Percentiles rank a stretch among this genome's conserved stretches.
Evolutionary conservation across 768 basidiomycete species (phyloP).

Genomic region (Pleurotus tuoliensis): DNA sequence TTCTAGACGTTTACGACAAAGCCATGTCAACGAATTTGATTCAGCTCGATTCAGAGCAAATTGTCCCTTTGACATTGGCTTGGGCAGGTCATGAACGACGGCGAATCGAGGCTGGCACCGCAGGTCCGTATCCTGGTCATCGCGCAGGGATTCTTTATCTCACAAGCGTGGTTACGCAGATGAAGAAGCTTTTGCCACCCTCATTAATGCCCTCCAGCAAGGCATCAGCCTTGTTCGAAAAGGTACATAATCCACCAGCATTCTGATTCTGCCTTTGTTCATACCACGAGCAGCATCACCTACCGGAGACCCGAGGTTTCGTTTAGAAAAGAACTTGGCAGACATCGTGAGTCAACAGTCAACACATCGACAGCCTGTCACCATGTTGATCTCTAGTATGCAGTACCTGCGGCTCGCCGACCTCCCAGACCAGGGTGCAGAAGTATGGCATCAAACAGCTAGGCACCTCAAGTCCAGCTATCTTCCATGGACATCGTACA

Average conservation of each 20-base stretch:
- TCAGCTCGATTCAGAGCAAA: conserved; percentile 57
- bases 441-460: conserved; percentile 62
- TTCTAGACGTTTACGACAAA: conserved; percentile 51
- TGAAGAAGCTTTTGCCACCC: conserved; percentile 44
- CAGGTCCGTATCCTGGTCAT: conserved; percentile 26
- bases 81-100: conserved; percentile 64
- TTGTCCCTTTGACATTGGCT: conserved; percentile 60
- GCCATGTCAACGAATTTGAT: conserved; percentile 55
- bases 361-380: no score
- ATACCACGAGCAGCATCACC: conserved; percentile 43
- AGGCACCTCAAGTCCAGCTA: conserved; percentile 71
- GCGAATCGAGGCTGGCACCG: conserved; percentile 39
- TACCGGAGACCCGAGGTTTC: conserved; percentile 69
- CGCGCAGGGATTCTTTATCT: neutral
- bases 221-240: conserved; percentile 60
- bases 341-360: conserved; percentile 60
- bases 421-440: conserved; percentile 51
- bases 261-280: neutral
- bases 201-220: conserved; percentile 58
- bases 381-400: no score
- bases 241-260: conserved; percentile 33
- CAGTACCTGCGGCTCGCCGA: conserved; percentile 47
- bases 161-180: conserved; percentile 17
- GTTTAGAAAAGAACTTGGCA: conserved; percentile 81
- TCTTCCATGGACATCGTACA: conserved; percentile 70